Evolutionary conservation across 352 stramenopile genomes (phyloP), one percentile per base, ranked within the genome.

Genomic region (Pythium insidiosum): DNA sequence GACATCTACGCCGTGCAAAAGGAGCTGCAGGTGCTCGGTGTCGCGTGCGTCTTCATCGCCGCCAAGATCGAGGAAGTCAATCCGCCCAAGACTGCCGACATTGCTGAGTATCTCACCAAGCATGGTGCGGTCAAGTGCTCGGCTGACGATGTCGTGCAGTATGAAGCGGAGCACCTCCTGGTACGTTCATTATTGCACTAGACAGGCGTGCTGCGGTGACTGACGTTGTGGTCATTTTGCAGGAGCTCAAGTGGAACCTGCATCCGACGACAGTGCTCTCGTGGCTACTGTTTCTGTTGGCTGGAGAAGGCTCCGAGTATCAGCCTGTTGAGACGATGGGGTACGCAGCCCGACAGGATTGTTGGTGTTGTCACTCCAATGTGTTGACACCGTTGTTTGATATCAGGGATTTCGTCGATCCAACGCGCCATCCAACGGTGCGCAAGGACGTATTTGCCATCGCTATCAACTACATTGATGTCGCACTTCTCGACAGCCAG

Each of bases 21-120:
- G 21, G 70, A 84, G 55, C 56, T 87, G 37, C 67, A 73, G 34
- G 56, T 84, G 26, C 45, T 86, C 15, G 73, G 72, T 1, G 40
- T 87, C 25, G 53, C 54, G 15, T 87, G 73, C 39, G 77, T 89
- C 33, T 89, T 87, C 50, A 84, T 89, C 61, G 77, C 77, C n/a
- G 73, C 73, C 37, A 89, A 89, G 68, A 89, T 89, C 43, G 77
- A 89, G 52, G 77, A 89, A 41, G 74, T 89, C 11, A 73, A 87
- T 33, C 77, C 77, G 18, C 77, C 77, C 20, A 89, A 89, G 50
- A 70, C 70, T 0, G 67, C 66, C 5, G 77, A 89, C 22, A 58
- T 89, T n/a, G 73, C 69, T 5, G 55, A 64, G 19, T 87, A 68
- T 53, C 58, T 84, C 39, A 66, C 70, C 13, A 61, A 84, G 19